phyloP scores from a whole-genome alignment of 139 green algal species.

The Volvox africanus region DNA sequence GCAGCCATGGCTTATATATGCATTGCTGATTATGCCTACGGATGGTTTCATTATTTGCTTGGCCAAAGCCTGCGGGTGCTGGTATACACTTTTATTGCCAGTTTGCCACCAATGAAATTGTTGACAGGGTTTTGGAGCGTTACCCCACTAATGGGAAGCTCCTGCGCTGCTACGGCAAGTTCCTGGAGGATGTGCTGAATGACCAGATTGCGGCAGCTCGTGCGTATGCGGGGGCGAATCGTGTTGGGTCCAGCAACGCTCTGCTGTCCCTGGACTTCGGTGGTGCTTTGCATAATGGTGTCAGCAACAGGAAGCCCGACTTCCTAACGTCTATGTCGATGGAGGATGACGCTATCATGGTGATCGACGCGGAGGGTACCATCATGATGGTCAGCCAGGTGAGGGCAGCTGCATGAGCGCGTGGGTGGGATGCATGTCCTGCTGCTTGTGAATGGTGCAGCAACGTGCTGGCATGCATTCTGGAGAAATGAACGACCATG shows the following conservation, averaged over 20 bases:
- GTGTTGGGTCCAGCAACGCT: constrained; percentile 15
- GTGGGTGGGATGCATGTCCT: too few relatives aligned
- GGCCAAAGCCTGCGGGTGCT: too few relatives aligned
- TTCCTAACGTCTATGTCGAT: constrained; percentile 52
- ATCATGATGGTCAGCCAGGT: constrained; percentile 58
- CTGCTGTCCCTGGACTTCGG: constrained; percentile 33
- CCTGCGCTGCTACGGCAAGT: constrained; percentile 56
- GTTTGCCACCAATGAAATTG: not conserved
- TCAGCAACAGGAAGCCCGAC: constrained; percentile 12
- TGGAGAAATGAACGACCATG: too few relatives aligned
- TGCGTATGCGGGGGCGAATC: constrained; percentile 39
- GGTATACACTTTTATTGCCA: too few relatives aligned
- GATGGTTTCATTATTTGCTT: too few relatives aligned
- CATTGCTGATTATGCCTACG: too few relatives aligned
- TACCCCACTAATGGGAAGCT: constrained; percentile 60
- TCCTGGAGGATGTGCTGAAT: constrained; percentile 57
- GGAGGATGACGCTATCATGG: constrained; percentile 49
- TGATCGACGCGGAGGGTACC: constrained; percentile 50
- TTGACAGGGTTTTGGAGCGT: constrained; percentile 52
- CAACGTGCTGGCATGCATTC: too few relatives aligned
- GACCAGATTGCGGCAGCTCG: constrained; percentile 28
- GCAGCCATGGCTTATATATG: too few relatives aligned
- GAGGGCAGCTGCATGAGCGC: not conserved
- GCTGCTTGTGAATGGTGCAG: too few relatives aligned
- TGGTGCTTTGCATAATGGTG: not conserved